Evolutionary conservation across 2,329 filamentous ascomycete species (phyloP), one percentile per base, ranked within the genome.

Genomic region (Epichloe elymi): DNA sequence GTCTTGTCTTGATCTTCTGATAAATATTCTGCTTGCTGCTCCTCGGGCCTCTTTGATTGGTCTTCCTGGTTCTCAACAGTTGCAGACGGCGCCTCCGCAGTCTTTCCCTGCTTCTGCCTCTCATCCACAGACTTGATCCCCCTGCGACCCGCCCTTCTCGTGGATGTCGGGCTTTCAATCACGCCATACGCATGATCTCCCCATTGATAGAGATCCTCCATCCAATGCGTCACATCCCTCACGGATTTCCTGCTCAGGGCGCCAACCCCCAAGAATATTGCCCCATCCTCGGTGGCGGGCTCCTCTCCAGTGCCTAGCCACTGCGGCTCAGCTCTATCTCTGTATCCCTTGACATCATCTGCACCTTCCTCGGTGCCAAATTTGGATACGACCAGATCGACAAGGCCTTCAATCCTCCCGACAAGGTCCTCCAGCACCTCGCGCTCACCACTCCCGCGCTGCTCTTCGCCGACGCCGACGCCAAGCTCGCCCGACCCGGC

Each of bases 401-500:
- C 78, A 39, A 98, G 74, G 1, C 93, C 93, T 48, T 93, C 84
- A 23, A 88, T 86, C 51, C 86, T 76, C 10, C 75, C 76, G 1
- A 88, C 81, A 55, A 95, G 80, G n/a, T 88, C 88, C 65, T 97
- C 91, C 1, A 98, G 72, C 0, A 97, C 91, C 59, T 94, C 91
- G 59, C 91, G 77, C 70, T 97, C 91, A 35, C 89, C 89, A 63
- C 91, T 96, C 4, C 91, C 91, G 65, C 89, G 85, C 51, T 96
- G 88, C 69, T 97, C 93, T 65, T 97, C 93, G 17, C 93, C 93
- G 1, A 97, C 93, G 0, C 93, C 93, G 44, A 96, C 80, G 15
- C 93, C 93, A 26, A 97, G 78, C 68, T 97, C 91, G 17, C 93
- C 91, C 36, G 88, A 89, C 6, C 85, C 87, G 12, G 90, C 88